These are phyloP conservation scores for Rhizophora apiculata DNA, from an alignment of 345 rosid species.

Conservation along the genomic window DNA sequence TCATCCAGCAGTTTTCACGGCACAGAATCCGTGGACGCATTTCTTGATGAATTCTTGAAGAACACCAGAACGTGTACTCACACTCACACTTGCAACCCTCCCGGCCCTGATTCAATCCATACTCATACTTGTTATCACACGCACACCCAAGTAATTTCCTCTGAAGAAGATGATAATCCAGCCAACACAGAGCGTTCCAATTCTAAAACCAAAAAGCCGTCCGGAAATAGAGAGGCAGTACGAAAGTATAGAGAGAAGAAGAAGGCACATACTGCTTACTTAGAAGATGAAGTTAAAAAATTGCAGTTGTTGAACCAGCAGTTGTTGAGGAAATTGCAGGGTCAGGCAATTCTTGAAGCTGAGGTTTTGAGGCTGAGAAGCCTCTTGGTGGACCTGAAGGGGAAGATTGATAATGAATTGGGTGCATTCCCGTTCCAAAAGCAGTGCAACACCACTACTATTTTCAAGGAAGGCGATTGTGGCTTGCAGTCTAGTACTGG, in stretches of 20 bases:
- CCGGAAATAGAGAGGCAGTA: conserved; percentile 75
- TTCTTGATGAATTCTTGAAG: conserved; percentile 39
- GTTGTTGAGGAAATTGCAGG: conserved; percentile 47
- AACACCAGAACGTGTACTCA: conserved; percentile 55
- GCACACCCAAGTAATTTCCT: conserved; percentile 47
- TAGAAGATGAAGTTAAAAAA: conserved; percentile 73
- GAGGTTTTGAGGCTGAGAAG: conserved; percentile 50
- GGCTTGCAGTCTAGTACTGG: conserved; percentile 21
- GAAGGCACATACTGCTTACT: conserved; percentile 65
- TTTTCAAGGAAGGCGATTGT: conserved; percentile 39
- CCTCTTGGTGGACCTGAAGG: conserved; percentile 46
- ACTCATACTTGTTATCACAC: conserved; percentile 74
- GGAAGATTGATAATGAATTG: conserved; percentile 50
- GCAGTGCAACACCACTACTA: conserved; percentile 23
- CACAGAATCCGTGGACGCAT: conserved; percentile 27
- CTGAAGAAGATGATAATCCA: conserved; percentile 41
- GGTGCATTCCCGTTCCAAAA: conserved; percentile 45
- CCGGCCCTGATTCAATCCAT: conserved; percentile 56
- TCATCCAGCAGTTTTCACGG: conserved; percentile 28
- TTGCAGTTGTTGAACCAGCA: conserved; percentile 44
- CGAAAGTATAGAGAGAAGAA: conserved; percentile 75
- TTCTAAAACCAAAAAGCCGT: conserved; percentile 37
- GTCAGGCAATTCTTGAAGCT: conserved; percentile 48
- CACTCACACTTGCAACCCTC: conserved; percentile 76
- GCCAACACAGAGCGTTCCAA: conserved; percentile 24